Base-by-base conservation (phyloP, 2,329 filamentous ascomycete genomes). In the Tolypocladium ophioglossoides region DNA sequence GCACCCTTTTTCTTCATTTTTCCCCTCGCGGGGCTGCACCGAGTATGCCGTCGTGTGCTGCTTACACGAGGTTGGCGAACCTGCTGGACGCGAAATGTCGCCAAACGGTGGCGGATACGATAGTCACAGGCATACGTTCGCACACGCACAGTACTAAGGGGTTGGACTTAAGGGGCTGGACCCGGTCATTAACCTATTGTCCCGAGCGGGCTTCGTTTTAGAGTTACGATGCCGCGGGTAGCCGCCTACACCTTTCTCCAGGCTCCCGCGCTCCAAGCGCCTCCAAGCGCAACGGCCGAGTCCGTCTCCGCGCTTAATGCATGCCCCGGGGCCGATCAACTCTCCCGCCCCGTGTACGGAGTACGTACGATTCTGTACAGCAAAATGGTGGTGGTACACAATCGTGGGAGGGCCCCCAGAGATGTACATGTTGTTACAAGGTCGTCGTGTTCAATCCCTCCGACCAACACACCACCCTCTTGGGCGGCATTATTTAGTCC, bases 401-500 rank as follows among this genome's bases (percentile, higher is more conserved):
- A 4, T 30, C 30, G 9, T 7, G 8, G 24, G 27, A n/a, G 27
- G 16, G 10, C 9, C 44, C 44, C 27, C 22, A 18, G 22, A 51
- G 2, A 51, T 24, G 7, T 39, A 38, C 50, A 51, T 27, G 7
- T 12, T 37, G 52, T 39, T 32, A 32, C 44, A 47, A 30, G 27
- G 24, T 20, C 27, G 44, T 4, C 44, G 18, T 30, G 18, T 16
- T 16, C 44, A 32, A n/a, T n/a, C 14, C 27, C 27, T 32, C 27
- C 5, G 16, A n/a, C 24, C 44, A 20, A n/a, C 44, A 10, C 24
- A 46, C 11, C 44, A 32, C 44, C 27, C 8, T 12, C 44, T 18
- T 4, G 1, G 11, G 27, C 27, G 16, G 24, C 44, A 4, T 62
- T 56, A 70, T 57, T 70, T 70, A 12, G 67, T 60, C n/a, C 64